Evolutionary conservation across 192 early-diverging fungal species (phyloP).

Genomic region (Coemansia sp.): DNA sequence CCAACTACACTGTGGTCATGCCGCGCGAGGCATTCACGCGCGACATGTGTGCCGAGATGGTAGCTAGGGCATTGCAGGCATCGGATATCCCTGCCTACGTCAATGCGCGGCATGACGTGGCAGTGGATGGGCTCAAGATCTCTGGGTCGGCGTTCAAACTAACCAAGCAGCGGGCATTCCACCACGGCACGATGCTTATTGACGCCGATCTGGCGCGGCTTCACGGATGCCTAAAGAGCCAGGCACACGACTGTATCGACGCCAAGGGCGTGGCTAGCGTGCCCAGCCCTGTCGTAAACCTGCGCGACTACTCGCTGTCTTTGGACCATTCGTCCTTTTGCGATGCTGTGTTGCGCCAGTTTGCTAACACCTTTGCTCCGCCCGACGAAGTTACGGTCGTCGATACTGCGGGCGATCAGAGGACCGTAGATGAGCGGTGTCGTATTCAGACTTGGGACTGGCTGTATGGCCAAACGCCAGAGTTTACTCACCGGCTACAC

Average conservation of each 20-base stretch:
- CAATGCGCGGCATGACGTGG: constrained; percentile 89
- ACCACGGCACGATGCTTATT: constrained; percentile 99
- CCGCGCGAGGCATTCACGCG: constrained; percentile 84
- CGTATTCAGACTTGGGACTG: constrained; percentile 81
- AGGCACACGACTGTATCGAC: constrained; percentile 60
- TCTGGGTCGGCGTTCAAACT: constrained; percentile 96
- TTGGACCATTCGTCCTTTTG: constrained; percentile 86
- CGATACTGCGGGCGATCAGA: constrained; percentile 13
- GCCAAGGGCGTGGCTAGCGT: constrained; percentile 92
- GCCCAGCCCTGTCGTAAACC: constrained; percentile 80
- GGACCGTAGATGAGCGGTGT: constrained; percentile 27
- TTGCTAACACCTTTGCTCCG: constrained; percentile 62
- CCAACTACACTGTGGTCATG: constrained; percentile 93
- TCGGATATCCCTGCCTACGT: constrained; percentile 79
- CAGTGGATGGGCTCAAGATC: constrained; percentile 80
- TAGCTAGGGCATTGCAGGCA: constrained; percentile 72
- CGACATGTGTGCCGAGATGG: constrained; percentile 72
- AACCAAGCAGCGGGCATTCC: constrained; percentile 80
- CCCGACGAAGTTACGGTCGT: neutral
- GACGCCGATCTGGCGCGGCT: constrained; percentile 74
- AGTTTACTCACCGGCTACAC: constrained; percentile 66
- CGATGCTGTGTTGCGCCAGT: constrained; percentile 72
- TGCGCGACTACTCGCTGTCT: constrained; percentile 79
- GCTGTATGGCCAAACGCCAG: constrained; percentile 91
- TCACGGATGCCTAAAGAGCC: constrained; percentile 56